Evolutionary conservation across 495 filamentous ascomycete species (phyloP), one percentile per base, ranked within the genome.

Genomic region (Xylaria venustula): DNA sequence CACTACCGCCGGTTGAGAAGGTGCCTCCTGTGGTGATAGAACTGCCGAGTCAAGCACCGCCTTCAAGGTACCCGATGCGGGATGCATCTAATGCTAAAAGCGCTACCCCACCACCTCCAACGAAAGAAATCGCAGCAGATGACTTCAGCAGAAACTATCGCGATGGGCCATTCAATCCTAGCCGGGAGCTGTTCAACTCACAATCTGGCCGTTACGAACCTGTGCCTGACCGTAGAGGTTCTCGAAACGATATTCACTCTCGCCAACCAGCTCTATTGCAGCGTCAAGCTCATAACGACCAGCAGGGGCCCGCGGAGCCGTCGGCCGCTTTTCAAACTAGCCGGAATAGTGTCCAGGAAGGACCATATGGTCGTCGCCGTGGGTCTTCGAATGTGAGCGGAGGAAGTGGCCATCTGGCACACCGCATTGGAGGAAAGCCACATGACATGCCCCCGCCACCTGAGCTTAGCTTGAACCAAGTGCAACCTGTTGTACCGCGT

Each of bases 381-480:
- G 88, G 89, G 51, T 97, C 93, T n/a, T 97, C 93, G 1, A 97
- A 92, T 68, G 89, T 96, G 28, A 97, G 93, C 70, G 93, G 92
- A 30, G 91, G 91, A 58, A 97, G 92, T 73, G 90, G 89, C 44
- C 83, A 81, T 47, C 84, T 84, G 67, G 82, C 81, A 54, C 71
- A 80, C 54, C 74, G 78, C 19, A 65, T 77, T 49, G 71, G 68
- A 51, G 44, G 32, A 12, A 75, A 73, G 64, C 74, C 73, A n/a
- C 73, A 73, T 30, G 82, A 83, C 34, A 73, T 79, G 54, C 71
- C 73, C 1, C 58, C 73, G 44, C 76, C 79, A 7, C 74, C 74
- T 14, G 59, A 61, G 30, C 50, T 73, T 72, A 14, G 48, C 40
- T 60, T 28, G 46, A 53, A 17, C 15, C 48, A 60, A 37, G 48